Evolutionary conservation across 495 filamentous ascomycete species (phyloP), one percentile per base, ranked within the genome.

Genomic region (Talaromyces adpressus): DNA sequence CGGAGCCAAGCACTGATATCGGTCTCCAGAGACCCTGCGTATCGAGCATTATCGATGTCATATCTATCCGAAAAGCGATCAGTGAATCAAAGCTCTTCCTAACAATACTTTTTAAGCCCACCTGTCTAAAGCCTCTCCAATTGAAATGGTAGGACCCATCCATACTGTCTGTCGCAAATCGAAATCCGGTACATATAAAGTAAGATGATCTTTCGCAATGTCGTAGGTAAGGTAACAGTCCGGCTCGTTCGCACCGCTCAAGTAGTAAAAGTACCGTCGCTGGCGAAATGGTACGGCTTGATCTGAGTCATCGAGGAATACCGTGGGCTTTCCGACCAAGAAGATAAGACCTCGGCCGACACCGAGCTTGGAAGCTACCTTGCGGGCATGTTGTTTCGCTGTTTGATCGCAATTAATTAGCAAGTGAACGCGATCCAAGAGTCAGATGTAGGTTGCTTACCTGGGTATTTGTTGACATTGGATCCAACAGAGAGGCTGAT

Each of bases 141-240:
- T 70, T 7, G 85, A 85, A 57, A 95, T 74, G 1, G 94, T 94
- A 22, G 96, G 85, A n/a, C 94, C 95, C 62, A 89, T 89, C 94
- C 94, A 98, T 68, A 98, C 91, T 4, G 96, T 93, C 59, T 83
- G 85, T 54, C 90, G 89, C 54, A 93, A 85, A 63, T 94, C 86
- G 68, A 97, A 85, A n/a, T 92, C 87, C 2, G 94, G 95, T 64
- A 98, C 94, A 78, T 90, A 98, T 59, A 98, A 87, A 1, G 91
- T 96, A 36, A 92, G 84, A 56, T 85, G 84, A 62, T 83, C 79
- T 20, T 79, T 82, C 45, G 79, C 75, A 62, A 97, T 86, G 70
- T 94, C 87, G 81, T 98, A 96, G 60, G 91, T 87, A 59, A 92
- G 78, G 73, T 88, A 87, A 75, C 87, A 92, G 75, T 97, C 92